Evolutionary conservation across 805 yeast genomes (phyloP).

Genomic region (Candida morakotiae): DNA sequence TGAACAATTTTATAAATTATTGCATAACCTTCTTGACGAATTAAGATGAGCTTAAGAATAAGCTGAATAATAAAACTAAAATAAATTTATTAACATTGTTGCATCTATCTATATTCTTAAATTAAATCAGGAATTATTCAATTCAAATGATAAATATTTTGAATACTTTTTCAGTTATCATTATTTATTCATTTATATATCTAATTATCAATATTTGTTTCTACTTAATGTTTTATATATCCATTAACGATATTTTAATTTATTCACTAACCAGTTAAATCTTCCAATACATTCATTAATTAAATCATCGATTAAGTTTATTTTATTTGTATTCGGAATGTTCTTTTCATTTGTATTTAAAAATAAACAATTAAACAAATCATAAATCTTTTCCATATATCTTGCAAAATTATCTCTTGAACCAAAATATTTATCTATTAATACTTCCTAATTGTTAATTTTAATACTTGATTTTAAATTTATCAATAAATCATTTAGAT

Average conservation of each 20-base stretch:
- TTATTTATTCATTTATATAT: no score
- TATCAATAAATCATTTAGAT: slow-evolving; percentile 10
- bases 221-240: slow-evolving; percentile 21
- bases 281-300: slow-evolving; percentile 12
- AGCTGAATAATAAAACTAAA: no score
- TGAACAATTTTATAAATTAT: no score
- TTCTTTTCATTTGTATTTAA: not conserved
- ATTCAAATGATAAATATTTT: no score
- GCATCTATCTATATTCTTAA: no score
- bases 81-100: no score
- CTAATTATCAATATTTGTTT: slow-evolving; percentile 11
- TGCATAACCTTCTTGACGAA: no score
- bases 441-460: slow-evolving; percentile 11
- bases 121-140: no score
- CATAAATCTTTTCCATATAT: slow-evolving; percentile 21
- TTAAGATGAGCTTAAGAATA: no score
- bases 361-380: slow-evolving; percentile 17
- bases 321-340: slow-evolving; percentile 13
- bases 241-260: slow-evolving; percentile 16
- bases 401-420: slow-evolving; percentile 17
- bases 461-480: slow-evolving; percentile 8
- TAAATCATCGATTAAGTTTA: slow-evolving; percentile 15
- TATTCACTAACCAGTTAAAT: slow-evolving; percentile 18
- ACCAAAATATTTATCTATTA: slow-evolving; percentile 22
- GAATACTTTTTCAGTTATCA: no score